phyloP scores from a whole-genome alignment of 2,329 filamentous ascomycete genomes.

The Fusarium sarcochroum region DNA sequence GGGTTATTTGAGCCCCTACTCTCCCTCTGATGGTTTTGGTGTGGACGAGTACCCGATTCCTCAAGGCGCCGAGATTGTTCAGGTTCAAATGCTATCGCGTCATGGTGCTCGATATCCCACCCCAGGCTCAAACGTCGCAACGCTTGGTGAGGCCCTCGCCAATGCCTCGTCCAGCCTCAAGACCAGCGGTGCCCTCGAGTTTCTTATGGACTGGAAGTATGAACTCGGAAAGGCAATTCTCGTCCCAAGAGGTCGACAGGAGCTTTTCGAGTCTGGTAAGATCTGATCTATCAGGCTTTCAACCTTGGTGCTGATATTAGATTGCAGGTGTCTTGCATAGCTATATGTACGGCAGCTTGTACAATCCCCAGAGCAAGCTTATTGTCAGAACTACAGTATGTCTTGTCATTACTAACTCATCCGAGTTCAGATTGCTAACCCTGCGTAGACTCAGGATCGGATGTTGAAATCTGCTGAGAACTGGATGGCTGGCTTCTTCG shows the following conservation, averaged over 20 bases:
- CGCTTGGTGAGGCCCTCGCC: conserved; percentile 70
- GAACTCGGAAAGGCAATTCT: conserved; percentile 79
- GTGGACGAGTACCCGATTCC: conserved; percentile 80
- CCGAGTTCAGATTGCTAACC: conserved; percentile 25
- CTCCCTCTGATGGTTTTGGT: conserved; percentile 79
- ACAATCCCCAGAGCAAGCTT: conserved; percentile 80
- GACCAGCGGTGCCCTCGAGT: conserved; percentile 72
- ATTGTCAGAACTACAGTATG: conserved; percentile 76
- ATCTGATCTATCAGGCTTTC: not conserved
- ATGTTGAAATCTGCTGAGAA: conserved; percentile 85
- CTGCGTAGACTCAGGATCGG: conserved; percentile 74
- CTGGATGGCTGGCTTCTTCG: conserved; percentile 85
- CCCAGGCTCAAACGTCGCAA: conserved; percentile 66
- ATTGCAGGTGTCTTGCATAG: conserved; percentile 74
- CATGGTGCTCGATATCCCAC: conserved; percentile 83
- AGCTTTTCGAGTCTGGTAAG: conserved; percentile 75
- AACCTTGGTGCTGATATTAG: not conserved
- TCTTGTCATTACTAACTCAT: not conserved
- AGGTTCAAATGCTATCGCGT: conserved; percentile 79
- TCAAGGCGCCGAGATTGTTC: conserved; percentile 75
- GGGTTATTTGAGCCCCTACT: conserved; percentile 77
- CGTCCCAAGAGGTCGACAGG: conserved; percentile 79
- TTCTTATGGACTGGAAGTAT: conserved; percentile 79
- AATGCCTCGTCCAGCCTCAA: conserved; percentile 67
- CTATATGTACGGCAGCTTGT: conserved; percentile 79